Base-by-base conservation (phyloP, 176 grass and related monocot genomes). In the Triticum dicoccoides region DNA sequence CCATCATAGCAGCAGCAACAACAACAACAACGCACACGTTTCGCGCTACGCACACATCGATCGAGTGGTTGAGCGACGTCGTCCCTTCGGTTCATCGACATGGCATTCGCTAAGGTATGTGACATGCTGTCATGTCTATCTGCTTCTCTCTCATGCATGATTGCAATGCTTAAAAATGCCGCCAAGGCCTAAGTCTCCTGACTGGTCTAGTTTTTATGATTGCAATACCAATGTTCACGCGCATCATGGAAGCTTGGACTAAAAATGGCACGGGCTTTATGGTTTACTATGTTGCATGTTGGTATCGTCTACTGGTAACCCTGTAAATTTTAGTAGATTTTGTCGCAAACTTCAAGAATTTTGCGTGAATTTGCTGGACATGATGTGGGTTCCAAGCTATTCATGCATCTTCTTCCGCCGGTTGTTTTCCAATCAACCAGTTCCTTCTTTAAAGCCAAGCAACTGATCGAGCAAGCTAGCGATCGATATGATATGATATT, bases 101-200 rank as follows among this genome's bases (percentile, higher is more conserved):
- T 90, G 89, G 84, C 89, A 37, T 87, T 87, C 59, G 24, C 58
- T 6, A 44, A 90, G 89, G 89, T 90, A 90, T 47, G 81, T 21
- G 52, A 11, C 34, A 18, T 45, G 20, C 24, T 65, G 33, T 21
- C 47, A 59, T 11, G n/a, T 25, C 0, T 47, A 29, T 24, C 76
- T 24, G 15, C 35, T 39, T 3, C 6, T 58, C 39, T 64, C 51
- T 18, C 51, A 54, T 54, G 49, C 49, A 52, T 52, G 49, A 17
- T 52, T 52, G 14, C 49, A 52, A 52, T 52, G 0, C 49, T 52
- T 52, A 0, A 52, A 52, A 52, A 52, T 52, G 14, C 14, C 49
- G 49, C 49, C 13, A 52, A 52, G 49, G 14, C 0, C 47, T 51
- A 52, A 52, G 14, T 17, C 5, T 49, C 47, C 41, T 42, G 41